Evolutionary conservation across 31 red algal genomes (phyloP), one percentile per base, ranked within the genome.

Genomic region (Odonthalia washingtoniensis): DNA sequence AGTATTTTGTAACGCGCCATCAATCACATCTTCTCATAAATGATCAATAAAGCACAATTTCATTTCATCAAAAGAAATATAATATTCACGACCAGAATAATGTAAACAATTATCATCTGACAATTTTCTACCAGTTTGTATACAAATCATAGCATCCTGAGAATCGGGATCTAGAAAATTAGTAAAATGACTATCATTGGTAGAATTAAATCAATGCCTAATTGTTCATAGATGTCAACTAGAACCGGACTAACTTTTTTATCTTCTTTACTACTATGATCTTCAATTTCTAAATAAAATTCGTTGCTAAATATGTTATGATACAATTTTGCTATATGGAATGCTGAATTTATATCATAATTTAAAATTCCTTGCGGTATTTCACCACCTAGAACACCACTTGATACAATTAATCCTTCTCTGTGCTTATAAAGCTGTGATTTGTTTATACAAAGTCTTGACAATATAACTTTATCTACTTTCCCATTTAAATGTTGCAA

Each of bases 251-350:
- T 95, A 17, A 96, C 97, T 46, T 91, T 75, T 32, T 76, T 77
- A 46, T 99, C 89, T 77, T 91, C 82, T n/a, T 78, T 73, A 52
- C 88, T 79, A 28, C 91, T 92, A 78, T 99, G 94, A 70, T 96
- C 95, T 94, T 96, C 91, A 24, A 99, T 87, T 78, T 99, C 97
- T 18, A 99, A 86, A 61, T 94, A 99, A 82, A 92, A 99, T 43
- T 99, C 94, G 31, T 89, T 88, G 38, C 94, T 91, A 72, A 99
- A 99, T 26, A 90, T 77, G 77, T 99, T 92, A 28, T 82, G 91
- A 78, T 89, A 99, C 97, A 94, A 99, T 16, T 39, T 86, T 0
- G 92, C 94, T 21, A 95, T 70, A 45, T 73, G 65, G 4, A 80
- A 32, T 4, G 97, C 97, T 2, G 78, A 62, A 16, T 94, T 89